Base-by-base conservation (phyloP, 2,329 filamentous ascomycete genomes). In the Aspergillus persii region DNA sequence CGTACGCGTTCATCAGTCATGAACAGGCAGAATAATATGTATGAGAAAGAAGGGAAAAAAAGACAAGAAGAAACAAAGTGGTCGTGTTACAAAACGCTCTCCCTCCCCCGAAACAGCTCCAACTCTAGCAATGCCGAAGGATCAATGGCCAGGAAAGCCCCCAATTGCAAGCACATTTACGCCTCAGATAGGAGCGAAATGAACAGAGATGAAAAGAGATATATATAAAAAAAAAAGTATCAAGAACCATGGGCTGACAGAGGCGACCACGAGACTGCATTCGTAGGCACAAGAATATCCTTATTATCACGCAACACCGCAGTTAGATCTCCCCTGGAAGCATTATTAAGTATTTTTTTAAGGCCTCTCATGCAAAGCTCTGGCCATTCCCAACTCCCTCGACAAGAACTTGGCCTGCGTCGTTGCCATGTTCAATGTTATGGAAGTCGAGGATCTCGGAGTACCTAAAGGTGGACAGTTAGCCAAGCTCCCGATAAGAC, bases 391-490 rank as follows among this genome's bases (percentile, higher is more conserved):
- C 65, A 23, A 63, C 61, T 11, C 69, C 67, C 29, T 71, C 63
- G 27, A 71, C 66, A 27, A 73, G 62, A 53, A 66, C 67, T 59
- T 74, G 66, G 4, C 67, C 70, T 9, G 68, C 69, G 33, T 76
- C 75, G 47, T 68, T 71, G 11, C 66, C 64, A 63, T 78, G 76
- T 66, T 96, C 92, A 63, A 96, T 89, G 73, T 98, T 97, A 80
- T 98, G 95, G 79, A 97, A 98, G 78, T 98, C 93, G 69, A 98
- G 89, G 70, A 99, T 98, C 77, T 98, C 94, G 54, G 93, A 96
- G 83, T 98, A 98, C 92, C 93, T 96, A 56, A 46, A 48, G 54
- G 52, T 48, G 49, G 53, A 27, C 39, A 48, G 48, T 61, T 12
- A 62, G 46, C 44, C 53, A 7, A 39, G 12, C 3, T 23, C 54